Conservation (phyloP, 75 land plant genomes). For the Sequoia sempervirens region DNA sequence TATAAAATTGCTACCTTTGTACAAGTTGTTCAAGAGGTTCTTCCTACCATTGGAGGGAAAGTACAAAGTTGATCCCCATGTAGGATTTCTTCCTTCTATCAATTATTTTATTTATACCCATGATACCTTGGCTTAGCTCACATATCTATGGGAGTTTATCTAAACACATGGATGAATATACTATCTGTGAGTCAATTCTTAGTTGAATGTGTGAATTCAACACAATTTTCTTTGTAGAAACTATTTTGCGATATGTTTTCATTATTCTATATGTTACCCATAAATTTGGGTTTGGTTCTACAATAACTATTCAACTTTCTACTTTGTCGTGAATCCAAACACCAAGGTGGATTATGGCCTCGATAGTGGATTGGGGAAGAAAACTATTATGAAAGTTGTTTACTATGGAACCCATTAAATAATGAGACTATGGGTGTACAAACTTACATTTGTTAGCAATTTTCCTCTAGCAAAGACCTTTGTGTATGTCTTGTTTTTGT, state of each 20-base stretch:
- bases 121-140: not conserved
- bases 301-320: not conserved
- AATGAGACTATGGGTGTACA: too few species aligned
- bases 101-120: not conserved
- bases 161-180: not conserved
- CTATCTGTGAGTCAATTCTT: not conserved
- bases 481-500: too few species aligned
- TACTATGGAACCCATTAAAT: not conserved
- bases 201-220: not conserved
- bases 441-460: too few species aligned
- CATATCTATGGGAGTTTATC: not conserved
- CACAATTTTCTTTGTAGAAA: not conserved
- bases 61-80: not conserved
- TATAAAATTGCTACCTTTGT: constrained; percentile 87
- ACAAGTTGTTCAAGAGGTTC: constrained; percentile 71
- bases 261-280: not conserved
- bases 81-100: not conserved
- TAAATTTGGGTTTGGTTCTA: not conserved
- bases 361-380: not conserved
- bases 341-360: not conserved
- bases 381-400: not conserved
- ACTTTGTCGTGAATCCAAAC: not conserved
- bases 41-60: constrained; percentile 21
- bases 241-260: not conserved
- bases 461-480: too few species aligned